Percentiles rank a stretch among this genome's conserved stretches.
Conservation (phyloP, 2,329 filamentous ascomycete species). For the Neofusicoccum umdonicola region DNA sequence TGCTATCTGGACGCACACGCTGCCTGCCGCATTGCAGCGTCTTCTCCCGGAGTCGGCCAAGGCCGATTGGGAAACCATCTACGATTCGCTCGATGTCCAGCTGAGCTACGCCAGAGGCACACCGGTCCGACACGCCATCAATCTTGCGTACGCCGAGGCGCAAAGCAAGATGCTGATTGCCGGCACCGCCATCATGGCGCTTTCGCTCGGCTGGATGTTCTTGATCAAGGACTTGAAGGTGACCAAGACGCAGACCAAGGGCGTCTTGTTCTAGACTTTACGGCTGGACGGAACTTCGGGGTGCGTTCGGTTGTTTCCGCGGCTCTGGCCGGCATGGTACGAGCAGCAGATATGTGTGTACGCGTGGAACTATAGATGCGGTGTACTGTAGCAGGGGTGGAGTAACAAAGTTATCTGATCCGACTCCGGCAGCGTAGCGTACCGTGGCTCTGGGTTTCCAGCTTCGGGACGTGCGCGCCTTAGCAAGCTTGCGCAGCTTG, state of each 20-base stretch:
- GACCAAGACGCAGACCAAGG: conserved; percentile 19
- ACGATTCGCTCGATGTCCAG: conserved; percentile 54
- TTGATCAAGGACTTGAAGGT: conserved; percentile 21
- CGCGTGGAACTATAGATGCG: not conserved
- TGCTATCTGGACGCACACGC: conserved; percentile 63
- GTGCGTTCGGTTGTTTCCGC: not conserved
- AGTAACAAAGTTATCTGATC: conserved; percentile 5
- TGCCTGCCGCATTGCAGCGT: conserved; percentile 50
- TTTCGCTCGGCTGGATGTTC: conserved; percentile 19
- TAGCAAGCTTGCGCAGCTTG: not conserved
- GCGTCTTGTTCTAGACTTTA: conserved; percentile 13
- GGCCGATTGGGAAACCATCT: conserved; percentile 41
- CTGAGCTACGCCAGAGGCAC: conserved; percentile 52
- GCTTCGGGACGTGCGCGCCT: not conserved
- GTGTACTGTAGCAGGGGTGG: not conserved
- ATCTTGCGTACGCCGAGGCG: conserved; percentile 34
- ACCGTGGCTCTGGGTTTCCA: not conserved
- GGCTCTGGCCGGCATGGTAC: too few species aligned
- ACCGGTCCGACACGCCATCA: conserved; percentile 45
- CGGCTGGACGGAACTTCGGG: not conserved
- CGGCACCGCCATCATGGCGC: conserved; percentile 16
- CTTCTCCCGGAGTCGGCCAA: conserved; percentile 47
- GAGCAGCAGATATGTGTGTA: too few species aligned
- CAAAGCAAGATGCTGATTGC: conserved; percentile 33
- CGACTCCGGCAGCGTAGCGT: not conserved